Evolutionary conservation across 306 rosid species (phyloP).

Genomic region (Rosa rugosa): DNA sequence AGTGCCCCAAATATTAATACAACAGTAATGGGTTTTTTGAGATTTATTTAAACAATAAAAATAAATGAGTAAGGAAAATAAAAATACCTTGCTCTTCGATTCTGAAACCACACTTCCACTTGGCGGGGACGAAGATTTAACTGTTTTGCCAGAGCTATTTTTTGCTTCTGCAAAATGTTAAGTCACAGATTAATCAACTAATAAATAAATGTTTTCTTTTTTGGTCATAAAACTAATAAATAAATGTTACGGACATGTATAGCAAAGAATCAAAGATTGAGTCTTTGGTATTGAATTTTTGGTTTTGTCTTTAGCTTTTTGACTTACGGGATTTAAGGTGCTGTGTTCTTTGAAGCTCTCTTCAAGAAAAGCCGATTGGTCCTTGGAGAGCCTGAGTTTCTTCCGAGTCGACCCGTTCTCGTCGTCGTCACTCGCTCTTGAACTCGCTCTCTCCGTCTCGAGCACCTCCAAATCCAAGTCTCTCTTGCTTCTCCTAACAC

Average conservation of each 20-base stretch:
- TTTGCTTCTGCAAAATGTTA: slow-evolving; percentile 65
- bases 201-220: background rate
- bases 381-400: slow-evolving; percentile 88
- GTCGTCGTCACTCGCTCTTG: slow-evolving; percentile 82
- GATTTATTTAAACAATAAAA: background rate
- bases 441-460: slow-evolving; percentile 55
- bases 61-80: background rate
- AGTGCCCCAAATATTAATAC: background rate
- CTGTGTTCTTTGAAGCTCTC: slow-evolving; percentile 91
- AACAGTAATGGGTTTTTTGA: background rate
- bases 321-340: slow-evolving; percentile 87
- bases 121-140: slow-evolving; percentile 94
- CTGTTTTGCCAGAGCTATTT: slow-evolving; percentile 77
- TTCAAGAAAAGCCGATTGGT: slow-evolving; percentile 92
- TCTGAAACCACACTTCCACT: slow-evolving; percentile 99
- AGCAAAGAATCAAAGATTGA: background rate
- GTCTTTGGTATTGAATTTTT: background rate
- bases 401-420: slow-evolving; percentile 77
- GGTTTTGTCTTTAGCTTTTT: background rate
- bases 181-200: background rate
- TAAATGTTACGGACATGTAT: background rate
- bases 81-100: slow-evolving; percentile 90
- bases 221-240: background rate
- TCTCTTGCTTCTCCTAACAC: slow-evolving; percentile 40
- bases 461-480: slow-evolving; percentile 39